These are phyloP conservation scores for Leishmania gerbilli DNA, from an alignment of 208 protist genomes.

Conservation along the genomic window DNA sequence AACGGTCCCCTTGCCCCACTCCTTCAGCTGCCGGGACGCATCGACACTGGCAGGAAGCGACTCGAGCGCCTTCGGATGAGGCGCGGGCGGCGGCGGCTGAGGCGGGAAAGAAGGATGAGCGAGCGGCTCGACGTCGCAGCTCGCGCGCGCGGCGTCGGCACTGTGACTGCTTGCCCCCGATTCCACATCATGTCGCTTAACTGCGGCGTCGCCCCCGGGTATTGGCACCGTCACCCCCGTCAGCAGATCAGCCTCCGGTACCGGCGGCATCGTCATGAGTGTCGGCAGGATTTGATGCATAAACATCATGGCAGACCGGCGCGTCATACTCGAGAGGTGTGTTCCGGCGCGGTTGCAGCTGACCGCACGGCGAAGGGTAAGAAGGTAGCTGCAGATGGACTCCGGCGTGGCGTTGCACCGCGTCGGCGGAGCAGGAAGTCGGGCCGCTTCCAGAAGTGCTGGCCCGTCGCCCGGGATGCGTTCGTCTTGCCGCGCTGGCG, in stretches of 20 bases:
- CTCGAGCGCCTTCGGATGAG: not conserved
- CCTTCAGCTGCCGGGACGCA: not conserved
- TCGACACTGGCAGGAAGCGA: not conserved
- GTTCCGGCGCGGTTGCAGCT: not conserved
- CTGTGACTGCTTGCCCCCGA: not conserved
- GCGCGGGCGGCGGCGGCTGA: not conserved
- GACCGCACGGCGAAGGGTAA: conserved; percentile 1
- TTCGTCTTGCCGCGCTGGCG: not conserved
- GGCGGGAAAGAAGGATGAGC: not conserved
- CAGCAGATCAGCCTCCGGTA: conserved; percentile 1
- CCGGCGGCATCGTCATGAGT: conserved; percentile 5
- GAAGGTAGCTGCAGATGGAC: conserved; percentile 11
- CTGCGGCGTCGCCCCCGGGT: not conserved
- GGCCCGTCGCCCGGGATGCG: too few species aligned
- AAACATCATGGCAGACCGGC: not conserved
- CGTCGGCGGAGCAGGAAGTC: conserved; percentile 3
- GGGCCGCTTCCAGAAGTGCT: not conserved
- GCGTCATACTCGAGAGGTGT: not conserved
- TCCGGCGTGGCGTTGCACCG: not conserved
- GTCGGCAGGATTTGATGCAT: not conserved
- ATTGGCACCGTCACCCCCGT: not conserved
- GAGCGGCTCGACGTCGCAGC: not conserved
- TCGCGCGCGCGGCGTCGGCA: not conserved
- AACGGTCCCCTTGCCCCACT: conserved; percentile 10
- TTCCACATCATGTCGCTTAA: not conserved